A percentile compares a stretch with the other conserved stretches of the same genome.
Conservation (phyloP, 805 yeast genomes). For the Metschnikowia cubensis region DNA sequence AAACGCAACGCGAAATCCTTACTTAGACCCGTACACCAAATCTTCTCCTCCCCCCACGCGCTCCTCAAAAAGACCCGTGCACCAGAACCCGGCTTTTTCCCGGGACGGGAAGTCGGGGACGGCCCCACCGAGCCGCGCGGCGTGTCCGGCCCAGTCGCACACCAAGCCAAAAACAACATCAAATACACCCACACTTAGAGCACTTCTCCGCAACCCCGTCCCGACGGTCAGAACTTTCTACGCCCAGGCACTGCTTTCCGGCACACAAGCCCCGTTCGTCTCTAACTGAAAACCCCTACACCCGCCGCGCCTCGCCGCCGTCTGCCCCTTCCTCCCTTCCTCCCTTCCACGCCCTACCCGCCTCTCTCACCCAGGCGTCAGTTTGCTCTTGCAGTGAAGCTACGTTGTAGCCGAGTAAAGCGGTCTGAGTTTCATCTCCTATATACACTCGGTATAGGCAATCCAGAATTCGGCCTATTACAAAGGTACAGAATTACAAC, state of each 20-base stretch:
- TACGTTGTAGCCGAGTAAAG: conserved; percentile 3
- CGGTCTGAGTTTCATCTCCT: background rate
- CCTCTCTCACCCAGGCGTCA: background rate
- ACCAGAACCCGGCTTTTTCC: background rate
- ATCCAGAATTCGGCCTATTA: background rate
- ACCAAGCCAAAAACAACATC: conserved; percentile 2
- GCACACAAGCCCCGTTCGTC: background rate
- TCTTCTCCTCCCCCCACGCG: background rate
- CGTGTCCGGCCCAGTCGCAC: conserved; percentile 5
- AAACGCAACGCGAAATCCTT: background rate
- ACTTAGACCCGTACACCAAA: too few relatives aligned
- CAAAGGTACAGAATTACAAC: background rate
- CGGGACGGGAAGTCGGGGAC: background rate
- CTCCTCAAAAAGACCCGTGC: background rate
- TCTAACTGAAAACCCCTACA: background rate
- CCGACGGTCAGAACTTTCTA: background rate
- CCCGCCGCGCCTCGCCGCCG: background rate
- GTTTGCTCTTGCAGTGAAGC: conserved; percentile 2
- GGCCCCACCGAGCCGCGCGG: conserved; percentile 1
- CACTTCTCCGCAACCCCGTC: conserved; percentile 4
- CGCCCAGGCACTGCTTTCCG: background rate
- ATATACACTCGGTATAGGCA: too few relatives aligned
- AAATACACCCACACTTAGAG: background rate
- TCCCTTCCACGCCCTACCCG: background rate
- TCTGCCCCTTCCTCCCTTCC: background rate